Evolutionary conservation across 208 protist species (phyloP), one percentile per base, ranked within the genome.

Genomic region (Crithidia sp.): DNA sequence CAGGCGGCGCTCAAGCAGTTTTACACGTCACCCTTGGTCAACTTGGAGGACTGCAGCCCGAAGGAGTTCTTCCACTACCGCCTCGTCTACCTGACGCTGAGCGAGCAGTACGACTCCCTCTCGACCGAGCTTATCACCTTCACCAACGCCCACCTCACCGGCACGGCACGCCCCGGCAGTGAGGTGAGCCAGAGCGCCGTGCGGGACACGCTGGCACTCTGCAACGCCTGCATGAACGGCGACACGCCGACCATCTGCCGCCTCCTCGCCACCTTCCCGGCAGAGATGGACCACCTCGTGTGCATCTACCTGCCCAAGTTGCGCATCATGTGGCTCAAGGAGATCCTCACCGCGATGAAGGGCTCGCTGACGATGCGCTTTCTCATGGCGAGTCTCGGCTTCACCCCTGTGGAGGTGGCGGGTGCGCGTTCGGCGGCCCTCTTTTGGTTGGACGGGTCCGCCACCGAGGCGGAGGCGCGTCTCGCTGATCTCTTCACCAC

Each of bases 1-100:
- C 98, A 99, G 76, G 91, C 96, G 14, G 88, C 96, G 12, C 84
- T 99, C 28, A 93, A 97, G 70, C 79, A 87, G 7, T 83, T 99
- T 7, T 98, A 99, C 68, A 60, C 64, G 36, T 41, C 63, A n/a
- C 49, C 77, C 44, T 13, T 39, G 2, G 43, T 83, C 39, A 57
- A 77, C 40, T 67, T 73, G 68, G 19, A 59, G 53, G 52, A 47
- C 5, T 82, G 73, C 71, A 67, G 76, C 17, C 71, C 85, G 6
- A 69, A 78, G 9, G 90, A 95, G 53, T 97, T 97, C 72, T 94
- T 95, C 70, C 87, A 76, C 50, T 97, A 95, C 74, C 86, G 92
- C 10, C 53, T 97, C 45, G 81, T 88, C 16, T 97, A 97, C 56
- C 80, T 97, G 52, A 87, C 82, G 17, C 71, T 97, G 39, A 88